Evolutionary conservation across 257 asterid species (phyloP).

Genomic region (Marsdenia floribunda): DNA sequence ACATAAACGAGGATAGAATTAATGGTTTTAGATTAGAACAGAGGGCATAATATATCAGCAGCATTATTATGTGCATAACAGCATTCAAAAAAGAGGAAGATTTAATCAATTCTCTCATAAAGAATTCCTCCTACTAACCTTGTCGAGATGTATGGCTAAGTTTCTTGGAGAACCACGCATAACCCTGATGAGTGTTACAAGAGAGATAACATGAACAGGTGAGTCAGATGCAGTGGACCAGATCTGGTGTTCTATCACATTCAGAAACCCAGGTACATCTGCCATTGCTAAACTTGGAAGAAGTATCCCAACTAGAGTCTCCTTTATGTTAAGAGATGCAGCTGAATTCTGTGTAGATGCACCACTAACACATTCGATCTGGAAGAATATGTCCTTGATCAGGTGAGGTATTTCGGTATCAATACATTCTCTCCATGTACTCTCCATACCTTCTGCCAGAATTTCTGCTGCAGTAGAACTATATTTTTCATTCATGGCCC

Average conservation of each 20-base stretch:
- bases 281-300: slow-evolving; percentile 97
- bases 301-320: slow-evolving; percentile 69
- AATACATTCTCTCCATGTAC: slow-evolving; percentile 80
- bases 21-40: neutral
- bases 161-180: slow-evolving; percentile 86
- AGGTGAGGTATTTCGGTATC: slow-evolving; percentile 72
- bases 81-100: slow-evolving; percentile 7
- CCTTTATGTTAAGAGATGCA: slow-evolving; percentile 52
- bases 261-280: slow-evolving; percentile 73
- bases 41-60: neutral
- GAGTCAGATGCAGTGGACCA: slow-evolving; percentile 99
- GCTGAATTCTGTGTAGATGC: slow-evolving; percentile 43
- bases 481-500: slow-evolving; percentile 85
- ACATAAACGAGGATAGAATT: neutral
- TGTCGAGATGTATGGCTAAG: slow-evolving; percentile 78
- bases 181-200: slow-evolving; percentile 79
- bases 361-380: slow-evolving; percentile 89
- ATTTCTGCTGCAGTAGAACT: slow-evolving; percentile 93
- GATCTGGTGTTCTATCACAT: slow-evolving; percentile 82
- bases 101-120: neutral
- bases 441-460: slow-evolving; percentile 98
- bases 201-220: slow-evolving; percentile 84
- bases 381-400: slow-evolving; percentile 85
- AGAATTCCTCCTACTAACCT: slow-evolving; percentile 61
- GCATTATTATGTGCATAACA: neutral